Evolutionary conservation across 495 filamentous ascomycete species (phyloP).

Genomic region (Astrothelium subdiscretum): DNA sequence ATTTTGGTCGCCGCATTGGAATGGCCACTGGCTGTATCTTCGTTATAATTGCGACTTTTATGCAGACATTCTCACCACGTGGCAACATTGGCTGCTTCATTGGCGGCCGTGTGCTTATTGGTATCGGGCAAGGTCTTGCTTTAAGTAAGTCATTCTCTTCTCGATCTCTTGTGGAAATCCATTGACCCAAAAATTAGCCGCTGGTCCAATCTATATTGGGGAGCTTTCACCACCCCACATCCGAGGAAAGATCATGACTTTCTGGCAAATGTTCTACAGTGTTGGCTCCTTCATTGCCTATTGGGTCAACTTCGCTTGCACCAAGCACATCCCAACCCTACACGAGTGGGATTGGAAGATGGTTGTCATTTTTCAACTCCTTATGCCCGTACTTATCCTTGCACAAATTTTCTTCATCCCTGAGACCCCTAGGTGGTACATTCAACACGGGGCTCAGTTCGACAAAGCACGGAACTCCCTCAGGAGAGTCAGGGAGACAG

Average conservation of each 20-base stretch:
- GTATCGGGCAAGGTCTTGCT: constrained; percentile 54
- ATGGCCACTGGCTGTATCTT: constrained; percentile 47
- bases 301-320: constrained; percentile 46
- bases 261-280: constrained; percentile 57
- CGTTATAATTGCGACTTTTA: constrained; percentile 49
- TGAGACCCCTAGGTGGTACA: constrained; percentile 49
- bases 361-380: constrained; percentile 51
- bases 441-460: constrained; percentile 40
- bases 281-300: constrained; percentile 54
- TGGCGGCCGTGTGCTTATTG: constrained; percentile 49
- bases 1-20: constrained; percentile 43
- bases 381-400: constrained; percentile 44
- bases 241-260: constrained; percentile 53
- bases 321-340: constrained; percentile 36
- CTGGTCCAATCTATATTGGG: constrained; percentile 52
- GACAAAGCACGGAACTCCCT: constrained; percentile 43
- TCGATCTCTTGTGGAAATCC: not conserved
- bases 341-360: constrained; percentile 53
- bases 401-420: constrained; percentile 43
- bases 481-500: constrained; percentile 40
- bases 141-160: constrained; percentile 35
- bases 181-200: constrained; percentile 21
- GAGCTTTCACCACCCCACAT: constrained; percentile 48
- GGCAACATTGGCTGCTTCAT: constrained; percentile 48
- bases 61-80: constrained; percentile 47